A percentile compares a stretch with the other conserved stretches of the same genome.
These are phyloP conservation scores for Cutaneotrichosporon mucoides DNA, from an alignment of 1,284 basidiomycete species.

Conservation along the genomic window DNA sequence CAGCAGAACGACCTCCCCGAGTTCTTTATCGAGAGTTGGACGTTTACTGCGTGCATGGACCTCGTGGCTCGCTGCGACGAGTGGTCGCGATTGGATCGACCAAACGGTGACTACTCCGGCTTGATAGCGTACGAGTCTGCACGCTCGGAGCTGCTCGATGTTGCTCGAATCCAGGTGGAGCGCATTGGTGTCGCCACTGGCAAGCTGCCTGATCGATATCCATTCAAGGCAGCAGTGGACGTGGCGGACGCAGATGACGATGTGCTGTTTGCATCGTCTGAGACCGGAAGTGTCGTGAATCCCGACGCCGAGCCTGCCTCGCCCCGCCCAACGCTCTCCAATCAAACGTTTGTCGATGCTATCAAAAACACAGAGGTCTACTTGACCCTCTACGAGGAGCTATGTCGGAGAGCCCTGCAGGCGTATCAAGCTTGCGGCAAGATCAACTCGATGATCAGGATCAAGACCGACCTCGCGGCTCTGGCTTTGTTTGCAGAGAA, in stretches of 20 bases:
- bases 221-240: constrained; percentile 28
- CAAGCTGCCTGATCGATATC: constrained; percentile 38
- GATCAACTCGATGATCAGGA: constrained; percentile 73
- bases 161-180: constrained; percentile 45
- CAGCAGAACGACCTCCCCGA: constrained; percentile 63
- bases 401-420: constrained; percentile 76
- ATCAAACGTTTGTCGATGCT: constrained; percentile 61
- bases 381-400: constrained; percentile 65
- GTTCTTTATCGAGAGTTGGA: constrained; percentile 89
- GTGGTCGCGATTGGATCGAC: constrained; percentile 57
- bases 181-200: constrained; percentile 38
- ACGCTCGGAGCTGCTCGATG: constrained; percentile 43
- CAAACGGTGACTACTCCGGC: constrained; percentile 58
- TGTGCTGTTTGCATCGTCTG: neutral
- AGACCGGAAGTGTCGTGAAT: neutral
- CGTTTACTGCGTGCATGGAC: constrained; percentile 82
- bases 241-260: constrained; percentile 2
- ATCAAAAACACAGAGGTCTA: constrained; percentile 61
- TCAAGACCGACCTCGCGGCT: constrained; percentile 78
- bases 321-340: constrained; percentile 54
- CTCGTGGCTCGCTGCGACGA: constrained; percentile 77
- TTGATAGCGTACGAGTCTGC: constrained; percentile 48
- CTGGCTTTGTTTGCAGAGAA: constrained; percentile 64
- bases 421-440: constrained; percentile 74
- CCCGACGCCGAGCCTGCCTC: neutral